Base-by-base conservation (phyloP, 352 stramenopile genomes). In the Globisporangium canariense region DNA sequence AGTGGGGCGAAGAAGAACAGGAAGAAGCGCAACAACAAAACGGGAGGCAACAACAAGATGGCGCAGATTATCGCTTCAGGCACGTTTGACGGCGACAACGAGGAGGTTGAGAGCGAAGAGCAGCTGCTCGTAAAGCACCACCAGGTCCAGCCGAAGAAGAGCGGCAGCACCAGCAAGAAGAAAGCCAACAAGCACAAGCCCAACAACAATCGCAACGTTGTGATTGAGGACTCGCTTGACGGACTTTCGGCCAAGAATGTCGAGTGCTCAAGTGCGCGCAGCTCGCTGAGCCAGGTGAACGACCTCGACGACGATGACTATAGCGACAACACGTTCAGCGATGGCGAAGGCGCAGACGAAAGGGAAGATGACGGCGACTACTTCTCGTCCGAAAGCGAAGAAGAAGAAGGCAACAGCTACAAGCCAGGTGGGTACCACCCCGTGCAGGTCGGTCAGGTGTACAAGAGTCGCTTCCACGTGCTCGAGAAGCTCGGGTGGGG, bases 401-500 rank as follows among this genome's bases (percentile, higher is more conserved):
- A 94, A 40, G 97, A 99, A 70, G 97, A 97, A 18, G 78, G 90
- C 50, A 93, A 90, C 53, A 97, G 94, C 53, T 99, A 99, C 78
- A 98, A 98, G 63, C 70, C 89, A 0, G 98, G 98, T 58, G 98
- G 98, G 20, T 99, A 99, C 80, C 97, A 99, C 76, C 94, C 81
- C 46, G 97, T 99, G 16, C 84, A 91, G 60, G 75, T 92, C 13
- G 95, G 93, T 4, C 93, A 98, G 45, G 79, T 97, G 60, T 98
- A 92, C 81, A 97, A 96, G 56, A 71, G 72, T 8, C 80, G 97
- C 65, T 99, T 99, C 68, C 81, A 97, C 32, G 94, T 99, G 62
- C 82, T 99, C 43, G 94, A 98, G 71, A 99, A 99, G 77, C 88
- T 99, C 40, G 98, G 98, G 22, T 99, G 98, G 98, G 98, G 98